A percentile compares a stretch with the other conserved stretches of the same genome.
Conservation (phyloP, 306 rosid species). For the Cucurbita maxima region DNA sequence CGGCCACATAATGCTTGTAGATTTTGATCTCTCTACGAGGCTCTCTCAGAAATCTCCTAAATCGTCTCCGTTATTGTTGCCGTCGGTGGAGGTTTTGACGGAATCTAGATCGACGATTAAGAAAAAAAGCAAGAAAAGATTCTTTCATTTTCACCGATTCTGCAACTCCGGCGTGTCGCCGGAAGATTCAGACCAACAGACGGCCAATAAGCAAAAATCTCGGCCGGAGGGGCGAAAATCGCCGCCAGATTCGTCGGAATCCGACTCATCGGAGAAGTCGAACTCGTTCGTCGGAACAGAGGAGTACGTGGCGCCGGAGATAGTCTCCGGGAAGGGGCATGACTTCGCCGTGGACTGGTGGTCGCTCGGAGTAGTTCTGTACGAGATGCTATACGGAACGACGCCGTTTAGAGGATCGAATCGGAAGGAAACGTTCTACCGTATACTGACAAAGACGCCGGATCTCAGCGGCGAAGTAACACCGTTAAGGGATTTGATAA, state of each 20-base stretch:
- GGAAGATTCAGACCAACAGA: constrained; percentile 8
- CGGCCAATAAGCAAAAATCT: neutral
- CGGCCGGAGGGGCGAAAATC: neutral
- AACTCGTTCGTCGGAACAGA: constrained; percentile 94
- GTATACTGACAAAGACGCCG: constrained; percentile 27
- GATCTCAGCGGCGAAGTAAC: constrained; percentile 42
- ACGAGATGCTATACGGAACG: constrained; percentile 61
- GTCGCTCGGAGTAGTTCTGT: constrained; percentile 59
- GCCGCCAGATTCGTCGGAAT: constrained; percentile 1
- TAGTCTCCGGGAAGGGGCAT: constrained; percentile 56
- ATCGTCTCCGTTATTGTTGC: neutral
- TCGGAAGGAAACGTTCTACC: constrained; percentile 60
- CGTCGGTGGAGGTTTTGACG: neutral
- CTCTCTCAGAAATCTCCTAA: constrained; percentile 27
- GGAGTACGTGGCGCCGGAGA: constrained; percentile 92
- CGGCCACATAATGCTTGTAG: constrained; percentile 89
- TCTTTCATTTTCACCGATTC: constrained; percentile 16
- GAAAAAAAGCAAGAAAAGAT: neutral
- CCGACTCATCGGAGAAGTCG: constrained; percentile 46
- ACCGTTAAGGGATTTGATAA: constrained; percentile 42
- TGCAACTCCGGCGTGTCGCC: constrained; percentile 22
- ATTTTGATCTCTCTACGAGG: constrained; percentile 72
- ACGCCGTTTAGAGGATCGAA: constrained; percentile 59
- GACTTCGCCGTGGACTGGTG: constrained; percentile 86
- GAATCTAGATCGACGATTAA: constrained; percentile 12